Conservation (phyloP, 306 rosid genomes). For the Lathyrus tuberosus region DNA sequence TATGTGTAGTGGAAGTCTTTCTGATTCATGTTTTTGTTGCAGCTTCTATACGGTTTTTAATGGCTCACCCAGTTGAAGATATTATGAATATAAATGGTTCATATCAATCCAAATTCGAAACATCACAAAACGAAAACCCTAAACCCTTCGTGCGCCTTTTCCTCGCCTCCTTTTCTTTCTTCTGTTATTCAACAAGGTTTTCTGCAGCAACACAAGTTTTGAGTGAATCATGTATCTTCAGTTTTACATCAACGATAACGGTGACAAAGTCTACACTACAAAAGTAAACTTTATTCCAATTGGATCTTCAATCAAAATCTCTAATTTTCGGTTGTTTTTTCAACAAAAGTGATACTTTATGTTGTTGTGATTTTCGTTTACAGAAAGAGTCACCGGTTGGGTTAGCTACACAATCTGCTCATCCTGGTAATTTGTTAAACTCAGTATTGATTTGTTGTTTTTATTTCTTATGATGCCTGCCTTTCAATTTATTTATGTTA, state of each 20-base stretch:
- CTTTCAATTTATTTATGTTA: not conserved
- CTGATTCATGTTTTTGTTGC: no score
- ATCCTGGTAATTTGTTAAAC: constrained; percentile 62
- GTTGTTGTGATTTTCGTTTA: constrained; percentile 32
- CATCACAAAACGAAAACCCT: no score
- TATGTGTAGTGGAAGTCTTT: no score
- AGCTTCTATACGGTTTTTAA: no score
- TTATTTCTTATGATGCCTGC: not conserved
- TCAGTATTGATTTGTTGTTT: not conserved
- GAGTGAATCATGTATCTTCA: constrained; percentile 68
- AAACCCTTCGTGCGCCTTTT: not conserved
- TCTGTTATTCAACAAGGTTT: constrained; percentile 4
- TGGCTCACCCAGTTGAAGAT: no score
- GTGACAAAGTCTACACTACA: constrained; percentile 72
- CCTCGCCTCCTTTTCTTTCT: constrained; percentile 9
- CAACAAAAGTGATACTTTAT: not conserved
- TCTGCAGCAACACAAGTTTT: not conserved
- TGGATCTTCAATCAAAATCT: not conserved
- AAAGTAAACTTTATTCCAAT: not conserved
- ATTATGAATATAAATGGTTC: no score
- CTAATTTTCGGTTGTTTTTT: not conserved
- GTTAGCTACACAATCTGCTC: constrained; percentile 76
- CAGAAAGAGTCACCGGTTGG: constrained; percentile 92
- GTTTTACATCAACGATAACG: constrained; percentile 75
- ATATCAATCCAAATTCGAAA: no score